Percentiles rank a stretch among this genome's conserved stretches.
Conservation (phyloP, 2,329 filamentous ascomycete species). For the Trichoderma semiorbis region DNA sequence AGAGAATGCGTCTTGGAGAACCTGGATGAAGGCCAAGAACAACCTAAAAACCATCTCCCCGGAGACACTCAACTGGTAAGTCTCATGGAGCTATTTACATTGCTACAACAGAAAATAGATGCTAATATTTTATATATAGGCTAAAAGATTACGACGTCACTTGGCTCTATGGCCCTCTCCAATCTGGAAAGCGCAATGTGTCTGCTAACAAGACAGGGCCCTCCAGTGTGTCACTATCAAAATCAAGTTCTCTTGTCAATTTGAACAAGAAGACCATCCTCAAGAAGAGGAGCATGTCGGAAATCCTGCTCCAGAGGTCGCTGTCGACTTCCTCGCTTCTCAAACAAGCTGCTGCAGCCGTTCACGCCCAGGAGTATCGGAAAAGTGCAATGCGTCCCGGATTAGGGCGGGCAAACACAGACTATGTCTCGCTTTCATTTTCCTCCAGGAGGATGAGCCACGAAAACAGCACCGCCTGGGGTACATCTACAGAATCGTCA, state of each 20-base stretch:
- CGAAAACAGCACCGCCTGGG: conserved; percentile 58
- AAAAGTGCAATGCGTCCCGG: conserved; percentile 49
- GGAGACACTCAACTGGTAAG: conserved; percentile 87
- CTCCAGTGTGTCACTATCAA: conserved; percentile 45
- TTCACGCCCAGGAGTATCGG: conserved; percentile 73
- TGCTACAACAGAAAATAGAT: neutral
- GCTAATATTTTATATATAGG: conserved; percentile 51
- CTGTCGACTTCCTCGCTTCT: conserved; percentile 83
- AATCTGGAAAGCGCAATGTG: conserved; percentile 62
- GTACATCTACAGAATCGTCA: conserved; percentile 67
- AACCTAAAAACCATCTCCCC: conserved; percentile 83
- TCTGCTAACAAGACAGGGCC: conserved; percentile 44
- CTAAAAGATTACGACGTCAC: conserved; percentile 96
- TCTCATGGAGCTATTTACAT: neutral
- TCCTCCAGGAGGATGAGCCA: conserved; percentile 58
- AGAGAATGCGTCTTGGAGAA: conserved; percentile 96
- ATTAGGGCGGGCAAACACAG: conserved; percentile 63
- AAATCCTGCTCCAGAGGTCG: conserved; percentile 88
- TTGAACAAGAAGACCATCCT: conserved; percentile 79
- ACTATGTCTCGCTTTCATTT: conserved; percentile 64
- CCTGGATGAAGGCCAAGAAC: conserved; percentile 92
- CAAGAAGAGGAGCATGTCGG: conserved; percentile 95
- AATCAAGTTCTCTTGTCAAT: conserved; percentile 62
- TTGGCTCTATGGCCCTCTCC: conserved; percentile 92
- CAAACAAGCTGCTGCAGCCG: conserved; percentile 81